Conservation (phyloP, 2,329 filamentous ascomycete species). For the Coniella vitis region DNA sequence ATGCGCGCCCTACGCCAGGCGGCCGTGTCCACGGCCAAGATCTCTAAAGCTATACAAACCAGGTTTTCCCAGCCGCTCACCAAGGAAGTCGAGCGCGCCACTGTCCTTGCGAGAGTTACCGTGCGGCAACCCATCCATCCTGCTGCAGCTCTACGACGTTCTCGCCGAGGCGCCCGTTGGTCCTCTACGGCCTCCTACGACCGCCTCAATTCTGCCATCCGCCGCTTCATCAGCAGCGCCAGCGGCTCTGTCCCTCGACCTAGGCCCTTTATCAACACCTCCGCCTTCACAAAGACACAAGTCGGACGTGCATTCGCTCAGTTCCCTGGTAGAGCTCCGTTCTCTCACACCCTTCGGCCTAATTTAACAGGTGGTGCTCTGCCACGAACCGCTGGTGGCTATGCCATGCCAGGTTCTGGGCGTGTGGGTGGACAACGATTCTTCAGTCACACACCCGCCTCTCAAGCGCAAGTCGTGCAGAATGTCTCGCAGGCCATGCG, state of each 20-base stretch:
- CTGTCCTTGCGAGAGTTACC: conserved; percentile 33
- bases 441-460: conserved; percentile 82
- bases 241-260: conserved; percentile 28
- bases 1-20: conserved; percentile 48
- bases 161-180: conserved; percentile 41
- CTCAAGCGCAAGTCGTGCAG: conserved; percentile 83
- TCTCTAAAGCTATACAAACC: conserved; percentile 43
- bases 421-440: conserved; percentile 68
- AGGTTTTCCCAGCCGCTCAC: conserved; percentile 43
- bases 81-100: conserved; percentile 38
- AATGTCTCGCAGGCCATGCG: conserved; percentile 93
- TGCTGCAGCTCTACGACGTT: conserved; percentile 41
- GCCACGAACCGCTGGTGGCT: conserved; percentile 83
- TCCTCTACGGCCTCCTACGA: conserved; percentile 37
- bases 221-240: conserved; percentile 44
- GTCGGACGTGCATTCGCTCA: conserved; percentile 48
- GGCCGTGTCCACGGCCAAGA: conserved; percentile 34
- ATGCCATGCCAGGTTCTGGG: conserved; percentile 63
- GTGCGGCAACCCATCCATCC: conserved; percentile 48
- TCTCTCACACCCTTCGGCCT: conserved; percentile 80
- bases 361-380: conserved; percentile 86
- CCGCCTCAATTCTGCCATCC: conserved; percentile 38
- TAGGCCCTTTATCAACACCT: conserved; percentile 37
- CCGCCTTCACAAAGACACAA: conserved; percentile 41
- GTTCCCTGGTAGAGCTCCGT: conserved; percentile 71